Base-by-base conservation (phyloP, 2,329 filamentous ascomycete genomes). In the Ophiostoma tasmaniense region DNA sequence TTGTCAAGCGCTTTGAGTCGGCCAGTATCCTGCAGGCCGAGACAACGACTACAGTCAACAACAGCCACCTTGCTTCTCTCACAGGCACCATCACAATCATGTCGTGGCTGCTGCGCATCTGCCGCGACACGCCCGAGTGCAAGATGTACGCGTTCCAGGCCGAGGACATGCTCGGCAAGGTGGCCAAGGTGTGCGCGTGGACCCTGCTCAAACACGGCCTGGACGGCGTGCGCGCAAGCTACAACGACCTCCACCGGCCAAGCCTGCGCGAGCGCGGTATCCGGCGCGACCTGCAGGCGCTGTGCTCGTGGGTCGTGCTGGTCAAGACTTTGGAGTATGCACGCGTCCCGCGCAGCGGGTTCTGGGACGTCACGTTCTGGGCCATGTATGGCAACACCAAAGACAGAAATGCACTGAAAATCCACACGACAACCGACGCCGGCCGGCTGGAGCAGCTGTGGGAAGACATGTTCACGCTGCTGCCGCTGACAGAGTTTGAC, bases 401-500 rank as follows among this genome's bases (percentile, higher is more conserved):
- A 20, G 72, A 79, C 1, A 76, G 77, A 11, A 69, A 8, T 5
- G 14, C 37, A 13, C 25, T 20, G 1, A 28, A 52, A 0, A 39
- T 76, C 28, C 73, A 78, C 1, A 76, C 76, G 2, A 77, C 78
- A 28, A 74, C 73, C 1, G 80, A 88, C 73, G 81, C 80, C 8
- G 77, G 78, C 20, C 73, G 76, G 1, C 81, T 89, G 66, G 88
- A 90, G 75, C 75, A 76, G 11, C 73, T 84, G 3, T 90, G 88
- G 88, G 80, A 81, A 68, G 79, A 78, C 25, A 77, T 89, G 75
- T 90, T 90, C 72, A 81, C 82, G 0, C 78, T 90, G 2, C 78
- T 90, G 8, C 88, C 88, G 0, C 77, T 90, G 0, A 80, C 80
- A 30, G 87, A 89, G 70, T 87, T 90, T 72, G 83, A 88, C 73